Evolutionary conservation across 2,329 filamentous ascomycete genomes (phyloP).

Genomic region (Pseudogymnoascus sp.): DNA sequence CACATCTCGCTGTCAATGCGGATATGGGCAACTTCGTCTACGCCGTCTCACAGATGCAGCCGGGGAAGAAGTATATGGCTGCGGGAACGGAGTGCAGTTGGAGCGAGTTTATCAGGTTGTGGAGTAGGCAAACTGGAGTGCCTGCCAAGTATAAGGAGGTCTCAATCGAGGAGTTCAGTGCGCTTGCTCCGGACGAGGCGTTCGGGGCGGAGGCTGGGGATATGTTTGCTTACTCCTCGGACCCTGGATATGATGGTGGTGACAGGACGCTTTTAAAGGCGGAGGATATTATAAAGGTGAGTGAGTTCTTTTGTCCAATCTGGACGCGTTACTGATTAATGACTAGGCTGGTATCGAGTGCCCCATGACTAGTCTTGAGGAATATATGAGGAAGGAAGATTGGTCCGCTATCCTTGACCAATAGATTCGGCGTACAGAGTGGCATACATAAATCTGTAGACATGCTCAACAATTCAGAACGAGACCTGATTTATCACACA

Average conservation of each 20-base stretch:
- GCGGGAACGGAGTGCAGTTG: slow-evolving; percentile 38
- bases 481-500: background rate
- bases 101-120: slow-evolving; percentile 37
- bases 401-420: slow-evolving; percentile 20
- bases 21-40: slow-evolving; percentile 42
- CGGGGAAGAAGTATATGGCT: slow-evolving; percentile 42
- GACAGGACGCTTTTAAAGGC: slow-evolving; percentile 34
- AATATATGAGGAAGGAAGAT: slow-evolving; percentile 25
- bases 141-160: slow-evolving; percentile 34
- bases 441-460: background rate
- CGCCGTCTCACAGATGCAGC: slow-evolving; percentile 41
- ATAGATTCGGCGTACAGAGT: background rate
- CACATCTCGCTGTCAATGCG: slow-evolving; percentile 39
- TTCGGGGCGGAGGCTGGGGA: slow-evolving; percentile 36
- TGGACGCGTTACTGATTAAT: background rate
- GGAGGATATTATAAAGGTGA: slow-evolving; percentile 37
- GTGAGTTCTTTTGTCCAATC: slow-evolving; percentile 11
- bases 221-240: slow-evolving; percentile 40
- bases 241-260: slow-evolving; percentile 42
- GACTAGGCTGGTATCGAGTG: slow-evolving; percentile 14
- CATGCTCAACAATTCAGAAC: background rate
- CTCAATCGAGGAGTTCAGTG: slow-evolving; percentile 34
- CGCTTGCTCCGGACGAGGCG: slow-evolving; percentile 31
- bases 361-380: slow-evolving; percentile 25
- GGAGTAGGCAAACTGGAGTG: slow-evolving; percentile 32